Evolutionary conservation across 1,284 basidiomycete genomes (phyloP), one percentile per base, ranked within the genome.

Genomic region (Lentinula novae-zelandiae): DNA sequence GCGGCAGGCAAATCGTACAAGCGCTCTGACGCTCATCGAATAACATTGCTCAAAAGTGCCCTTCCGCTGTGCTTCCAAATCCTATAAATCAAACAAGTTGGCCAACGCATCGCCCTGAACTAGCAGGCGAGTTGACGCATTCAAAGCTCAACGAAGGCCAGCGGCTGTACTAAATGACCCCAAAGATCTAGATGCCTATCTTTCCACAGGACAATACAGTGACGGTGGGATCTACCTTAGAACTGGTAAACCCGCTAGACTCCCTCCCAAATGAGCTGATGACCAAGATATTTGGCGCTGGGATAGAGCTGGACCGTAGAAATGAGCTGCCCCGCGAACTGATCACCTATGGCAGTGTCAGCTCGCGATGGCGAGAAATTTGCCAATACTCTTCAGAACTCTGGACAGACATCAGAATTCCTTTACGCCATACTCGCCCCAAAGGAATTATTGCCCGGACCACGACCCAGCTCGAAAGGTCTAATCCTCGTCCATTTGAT

Each of bases 301-400:
- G 54, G 27, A 44, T 27, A 12, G 50, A 51, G 4, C 36, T 40
- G 12, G 57, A 58, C 27, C 33, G 17, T 7, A 20, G 20, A 4
- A 36, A 36, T 12, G 44, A 46, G 17, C 17, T 9, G 20, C 49
- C 27, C 36, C 57, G 34, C n/a, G 20, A 49, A 22, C 57, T 58
- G 15, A 33, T 58, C 49, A 42, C 57, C 4, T 51, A 51, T 17
- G 52, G 49, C 36, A 40, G 57, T 20, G 49, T 58, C 38, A 58
- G 56, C 27, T 44, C 48, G 20, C 60, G 53, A 7, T 65, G 64
- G 62, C 55, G 62, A 31, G 53, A 58, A 9, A 49, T 65, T 12
- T 61, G 61, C 17, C 53, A 62, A 6, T 20, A 33, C n/a, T 60
- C 53, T 5, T 60, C 64, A 17, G 22, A 44, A 5, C 53, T 65